Conservation (phyloP, 1,284 basidiomycete genomes). For the Sanghuangporus baumii region DNA sequence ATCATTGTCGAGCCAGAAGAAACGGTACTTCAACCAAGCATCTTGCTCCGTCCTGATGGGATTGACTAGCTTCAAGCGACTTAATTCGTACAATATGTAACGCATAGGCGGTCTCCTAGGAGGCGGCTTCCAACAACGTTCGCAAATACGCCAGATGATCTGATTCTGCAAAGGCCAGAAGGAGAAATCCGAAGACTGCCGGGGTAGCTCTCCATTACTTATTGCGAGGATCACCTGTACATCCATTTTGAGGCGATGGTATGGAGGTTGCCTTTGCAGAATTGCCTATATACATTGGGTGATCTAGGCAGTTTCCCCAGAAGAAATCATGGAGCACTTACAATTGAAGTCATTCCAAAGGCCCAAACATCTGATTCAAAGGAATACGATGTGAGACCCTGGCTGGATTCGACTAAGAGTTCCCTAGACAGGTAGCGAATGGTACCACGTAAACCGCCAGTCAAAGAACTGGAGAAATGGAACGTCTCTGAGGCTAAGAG, state of each 20-base stretch:
- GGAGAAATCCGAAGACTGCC: not conserved
- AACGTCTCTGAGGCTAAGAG: not conserved
- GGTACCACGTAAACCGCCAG: not conserved
- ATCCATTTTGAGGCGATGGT: not conserved
- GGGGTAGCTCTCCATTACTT: not conserved
- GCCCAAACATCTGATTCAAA: constrained; percentile 9
- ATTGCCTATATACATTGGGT: not conserved
- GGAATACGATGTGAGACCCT: not conserved
- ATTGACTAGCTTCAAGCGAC: too few species aligned
- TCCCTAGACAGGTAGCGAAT: not conserved
- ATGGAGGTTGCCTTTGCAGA: not conserved
- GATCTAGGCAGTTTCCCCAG: too few species aligned
- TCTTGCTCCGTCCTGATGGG: too few species aligned
- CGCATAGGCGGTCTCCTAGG: not conserved
- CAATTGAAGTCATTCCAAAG: constrained; percentile 11
- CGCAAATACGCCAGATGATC: not conserved
- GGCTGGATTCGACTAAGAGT: not conserved
- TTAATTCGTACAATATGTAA: too few species aligned
- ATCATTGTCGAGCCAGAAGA: too few species aligned
- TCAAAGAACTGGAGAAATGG: not conserved
- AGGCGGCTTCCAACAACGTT: not conserved
- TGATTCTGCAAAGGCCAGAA: not conserved
- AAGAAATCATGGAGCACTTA: not conserved
- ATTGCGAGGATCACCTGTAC: constrained; percentile 4
- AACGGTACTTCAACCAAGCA: too few species aligned